phyloP scores from a whole-genome alignment of 805 yeast genomes.

The Candida quercuum region DNA sequence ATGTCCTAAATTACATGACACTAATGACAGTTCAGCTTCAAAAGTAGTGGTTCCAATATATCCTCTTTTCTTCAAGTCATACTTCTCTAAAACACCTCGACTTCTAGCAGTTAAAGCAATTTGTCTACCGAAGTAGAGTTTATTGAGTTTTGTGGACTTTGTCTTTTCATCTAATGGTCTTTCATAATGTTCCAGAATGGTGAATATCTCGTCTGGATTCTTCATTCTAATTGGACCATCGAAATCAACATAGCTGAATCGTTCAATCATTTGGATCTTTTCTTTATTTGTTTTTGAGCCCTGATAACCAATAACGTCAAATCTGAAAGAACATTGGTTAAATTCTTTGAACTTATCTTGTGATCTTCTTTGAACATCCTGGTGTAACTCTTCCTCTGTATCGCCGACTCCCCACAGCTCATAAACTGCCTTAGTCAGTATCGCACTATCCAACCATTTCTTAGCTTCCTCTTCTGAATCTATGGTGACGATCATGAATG shows the following conservation, averaged over 20 bases:
- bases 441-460: conserved; percentile 57
- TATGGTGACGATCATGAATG: conserved; percentile 67
- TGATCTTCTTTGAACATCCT: conserved; percentile 28
- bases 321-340: conserved; percentile 58
- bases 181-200: conserved; percentile 70
- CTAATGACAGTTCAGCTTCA: conserved; percentile 86
- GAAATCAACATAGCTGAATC: conserved; percentile 64
- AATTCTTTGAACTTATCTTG: conserved; percentile 25
- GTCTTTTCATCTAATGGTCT: conserved; percentile 41
- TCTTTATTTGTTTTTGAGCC: conserved; percentile 52
- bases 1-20: conserved; percentile 83
- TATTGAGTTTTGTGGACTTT: conserved; percentile 36
- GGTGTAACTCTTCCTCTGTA: conserved; percentile 53
- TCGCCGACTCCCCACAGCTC: conserved; percentile 79
- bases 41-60: conserved; percentile 96
- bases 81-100: conserved; percentile 62
- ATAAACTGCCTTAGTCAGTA: conserved; percentile 70
- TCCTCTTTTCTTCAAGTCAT: conserved; percentile 75
- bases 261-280: conserved; percentile 60
- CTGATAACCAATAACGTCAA: conserved; percentile 73
- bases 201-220: conserved; percentile 63
- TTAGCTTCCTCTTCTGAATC: conserved; percentile 64
- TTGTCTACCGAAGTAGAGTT: conserved; percentile 72
- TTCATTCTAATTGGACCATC: conserved; percentile 78
- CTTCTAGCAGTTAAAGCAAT: conserved; percentile 59